phyloP scores from a whole-genome alignment of 306 rosid species.

The Leucaena leucocephala region DNA sequence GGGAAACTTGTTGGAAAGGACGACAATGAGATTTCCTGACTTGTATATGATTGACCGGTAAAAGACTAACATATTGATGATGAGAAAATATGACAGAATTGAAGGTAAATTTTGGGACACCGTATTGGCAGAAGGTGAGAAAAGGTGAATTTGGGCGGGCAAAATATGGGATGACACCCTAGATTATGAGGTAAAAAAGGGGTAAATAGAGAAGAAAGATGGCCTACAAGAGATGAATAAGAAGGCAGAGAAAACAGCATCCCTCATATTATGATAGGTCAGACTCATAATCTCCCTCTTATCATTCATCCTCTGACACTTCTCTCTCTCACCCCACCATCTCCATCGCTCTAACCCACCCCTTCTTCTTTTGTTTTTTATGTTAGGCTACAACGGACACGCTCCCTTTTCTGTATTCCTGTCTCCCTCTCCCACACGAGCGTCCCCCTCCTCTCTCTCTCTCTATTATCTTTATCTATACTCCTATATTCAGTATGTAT shows the following conservation, averaged over 20 bases:
- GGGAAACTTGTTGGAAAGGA: neutral
- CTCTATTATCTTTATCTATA: neutral
- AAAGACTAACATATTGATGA: neutral
- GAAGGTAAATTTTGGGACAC: neutral
- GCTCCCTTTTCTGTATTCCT: too few species aligned
- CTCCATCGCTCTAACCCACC: conserved; percentile 10
- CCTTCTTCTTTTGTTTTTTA: too few species aligned
- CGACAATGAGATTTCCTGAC: neutral
- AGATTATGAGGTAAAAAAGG: neutral
- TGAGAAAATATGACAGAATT: too few species aligned
- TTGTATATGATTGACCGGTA: neutral
- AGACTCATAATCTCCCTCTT: conserved; percentile 43
- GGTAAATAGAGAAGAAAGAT: conserved; percentile 40
- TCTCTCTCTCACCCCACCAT: conserved; percentile 36
- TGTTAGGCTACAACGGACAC: too few species aligned
- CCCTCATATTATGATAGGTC: conserved; percentile 46
- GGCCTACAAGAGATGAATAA: conserved; percentile 45
- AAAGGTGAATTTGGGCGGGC: neutral
- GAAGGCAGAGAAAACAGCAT: conserved; percentile 59
- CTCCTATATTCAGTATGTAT: neutral
- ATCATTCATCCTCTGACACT: conserved; percentile 54
- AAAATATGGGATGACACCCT: neutral
- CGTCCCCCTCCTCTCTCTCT: neutral
- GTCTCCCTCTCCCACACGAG: conserved; percentile 33
- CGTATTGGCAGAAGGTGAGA: neutral